These are phyloP conservation scores for Silene noctiflora DNA, from an alignment of 179 eudicot genomes.

Conservation along the genomic window DNA sequence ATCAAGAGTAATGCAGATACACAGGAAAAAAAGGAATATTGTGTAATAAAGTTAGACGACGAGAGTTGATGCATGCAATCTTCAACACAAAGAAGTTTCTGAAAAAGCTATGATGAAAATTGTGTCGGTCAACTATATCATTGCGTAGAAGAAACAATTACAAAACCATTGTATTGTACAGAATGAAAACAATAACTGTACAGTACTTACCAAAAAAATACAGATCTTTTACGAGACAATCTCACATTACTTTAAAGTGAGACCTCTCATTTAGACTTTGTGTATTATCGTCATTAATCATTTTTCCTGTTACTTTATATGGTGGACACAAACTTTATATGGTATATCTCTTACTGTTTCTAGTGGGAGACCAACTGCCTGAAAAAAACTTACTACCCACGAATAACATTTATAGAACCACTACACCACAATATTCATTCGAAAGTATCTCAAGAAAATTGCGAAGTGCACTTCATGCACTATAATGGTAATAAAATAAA, in stretches of 20 bases:
- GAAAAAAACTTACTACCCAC: background rate
- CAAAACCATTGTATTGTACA: too few relatives aligned
- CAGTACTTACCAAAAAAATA: background rate
- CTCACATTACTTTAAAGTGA: background rate
- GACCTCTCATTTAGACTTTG: background rate
- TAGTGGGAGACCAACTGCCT: background rate
- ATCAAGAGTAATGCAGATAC: background rate
- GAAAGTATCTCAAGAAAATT: background rate
- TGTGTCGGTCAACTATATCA: background rate
- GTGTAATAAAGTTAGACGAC: background rate
- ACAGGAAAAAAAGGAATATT: background rate
- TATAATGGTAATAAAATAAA: background rate
- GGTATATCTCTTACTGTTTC: background rate
- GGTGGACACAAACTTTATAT: background rate
- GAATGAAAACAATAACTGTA: background rate
- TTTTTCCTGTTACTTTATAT: too few relatives aligned
- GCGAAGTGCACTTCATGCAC: background rate
- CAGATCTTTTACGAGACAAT: background rate
- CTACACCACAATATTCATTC: conserved; percentile 1
- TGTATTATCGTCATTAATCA: too few relatives aligned
- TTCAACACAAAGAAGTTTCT: background rate
- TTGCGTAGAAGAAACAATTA: background rate
- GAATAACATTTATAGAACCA: background rate
- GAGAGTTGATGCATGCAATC: background rate
- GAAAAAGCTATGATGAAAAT: background rate